phyloP scores from a whole-genome alignment of 768 basidiomycete genomes.

The Lentinula sp. region DNA sequence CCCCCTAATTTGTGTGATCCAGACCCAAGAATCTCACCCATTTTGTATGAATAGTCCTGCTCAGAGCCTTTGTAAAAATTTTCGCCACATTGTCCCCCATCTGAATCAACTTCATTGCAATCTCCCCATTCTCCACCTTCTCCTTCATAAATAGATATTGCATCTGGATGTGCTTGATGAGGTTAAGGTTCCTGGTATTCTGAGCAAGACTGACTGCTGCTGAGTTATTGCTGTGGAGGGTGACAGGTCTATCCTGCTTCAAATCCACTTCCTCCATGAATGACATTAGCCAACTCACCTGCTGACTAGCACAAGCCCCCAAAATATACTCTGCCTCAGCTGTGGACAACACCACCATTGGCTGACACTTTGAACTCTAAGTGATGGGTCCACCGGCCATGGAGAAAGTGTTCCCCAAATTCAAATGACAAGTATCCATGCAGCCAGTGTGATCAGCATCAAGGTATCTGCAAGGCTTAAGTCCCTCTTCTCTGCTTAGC shows the following conservation, averaged over 20 bases:
- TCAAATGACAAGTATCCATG: constrained; percentile 16
- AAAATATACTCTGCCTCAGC: constrained; percentile 32
- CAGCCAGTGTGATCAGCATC: constrained; percentile 27
- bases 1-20: background rate
- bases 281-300: constrained; percentile 22
- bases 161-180: constrained; percentile 28
- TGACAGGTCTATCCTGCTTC: background rate
- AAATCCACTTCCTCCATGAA: constrained; percentile 14
- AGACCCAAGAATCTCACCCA: background rate
- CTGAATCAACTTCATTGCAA: constrained; percentile 15
- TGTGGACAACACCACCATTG: constrained; percentile 23
- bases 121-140: constrained; percentile 11
- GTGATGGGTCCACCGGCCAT: constrained; percentile 18
- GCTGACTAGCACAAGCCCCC: constrained; percentile 16
- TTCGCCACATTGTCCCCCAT: constrained; percentile 21
- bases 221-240: constrained; percentile 1
- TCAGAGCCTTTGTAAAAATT: constrained; percentile 22
- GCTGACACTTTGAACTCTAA: constrained; percentile 25
- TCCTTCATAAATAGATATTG: constrained; percentile 24
- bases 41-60: background rate
- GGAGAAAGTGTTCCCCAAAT: constrained; percentile 22
- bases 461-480: constrained; percentile 15
- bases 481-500: constrained; percentile 5
- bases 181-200: background rate
- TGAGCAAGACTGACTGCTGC: background rate